Percentiles rank a stretch among this genome's conserved stretches.
Conservation (phyloP, 345 rosid genomes). For the Heritiera littoralis region DNA sequence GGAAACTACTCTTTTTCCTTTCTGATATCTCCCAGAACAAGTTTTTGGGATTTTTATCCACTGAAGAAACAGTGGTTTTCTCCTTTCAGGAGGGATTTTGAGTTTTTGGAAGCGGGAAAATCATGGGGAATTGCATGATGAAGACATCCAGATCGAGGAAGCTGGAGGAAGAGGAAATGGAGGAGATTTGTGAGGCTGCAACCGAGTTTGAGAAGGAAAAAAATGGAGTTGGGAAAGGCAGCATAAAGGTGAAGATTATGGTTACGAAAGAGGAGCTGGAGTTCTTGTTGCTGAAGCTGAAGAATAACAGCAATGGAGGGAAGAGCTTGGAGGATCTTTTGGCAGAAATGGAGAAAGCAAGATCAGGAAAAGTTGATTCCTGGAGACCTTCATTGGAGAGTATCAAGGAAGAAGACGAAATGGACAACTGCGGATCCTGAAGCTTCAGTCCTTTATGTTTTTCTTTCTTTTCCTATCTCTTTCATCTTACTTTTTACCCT, state of each 20-base stretch:
- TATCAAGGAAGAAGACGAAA: slow-evolving; percentile 31
- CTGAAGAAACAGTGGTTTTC: not conserved
- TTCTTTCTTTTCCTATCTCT: too few relatives aligned
- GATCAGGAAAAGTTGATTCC: not conserved
- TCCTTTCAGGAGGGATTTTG: not conserved
- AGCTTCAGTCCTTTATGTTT: not conserved
- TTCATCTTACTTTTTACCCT: not conserved
- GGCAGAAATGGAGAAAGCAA: slow-evolving; percentile 18
- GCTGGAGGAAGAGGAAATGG: not conserved
- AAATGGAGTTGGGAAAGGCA: slow-evolving; percentile 31
- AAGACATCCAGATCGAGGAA: slow-evolving; percentile 13
- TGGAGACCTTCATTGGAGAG: slow-evolving; percentile 81
- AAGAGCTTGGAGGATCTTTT: slow-evolving; percentile 11
- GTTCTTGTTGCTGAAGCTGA: slow-evolving; percentile 52
- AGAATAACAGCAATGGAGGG: slow-evolving; percentile 22
- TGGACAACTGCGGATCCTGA: not conserved
- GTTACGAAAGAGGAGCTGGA: slow-evolving; percentile 73
- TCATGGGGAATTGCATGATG: slow-evolving; percentile 30
- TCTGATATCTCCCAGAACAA: too few relatives aligned
- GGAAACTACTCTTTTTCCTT: not conserved
- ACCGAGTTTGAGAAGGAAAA: not conserved
- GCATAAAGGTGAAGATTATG: slow-evolving; percentile 71
- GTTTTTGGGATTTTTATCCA: not conserved
- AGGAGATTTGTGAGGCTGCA: slow-evolving; percentile 2
- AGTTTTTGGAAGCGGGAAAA: not conserved